Conservation (phyloP, 352 stramenopile genomes). For the Thraustochytrium striatum region DNA sequence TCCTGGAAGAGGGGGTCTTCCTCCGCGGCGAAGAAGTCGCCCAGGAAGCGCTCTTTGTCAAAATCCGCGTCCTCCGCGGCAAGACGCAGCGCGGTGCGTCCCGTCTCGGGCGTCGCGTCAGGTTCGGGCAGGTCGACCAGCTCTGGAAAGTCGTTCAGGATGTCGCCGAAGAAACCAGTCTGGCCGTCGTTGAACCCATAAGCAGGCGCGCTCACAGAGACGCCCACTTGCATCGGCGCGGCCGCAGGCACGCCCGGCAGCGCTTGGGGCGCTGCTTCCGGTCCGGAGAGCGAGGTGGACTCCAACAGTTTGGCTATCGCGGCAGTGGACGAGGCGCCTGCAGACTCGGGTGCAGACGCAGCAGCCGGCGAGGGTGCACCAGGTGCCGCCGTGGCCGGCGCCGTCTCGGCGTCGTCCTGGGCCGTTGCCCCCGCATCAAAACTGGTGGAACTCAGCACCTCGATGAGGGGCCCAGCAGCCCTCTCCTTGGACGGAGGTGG, state of each 20-base stretch:
- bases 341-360: too few species aligned
- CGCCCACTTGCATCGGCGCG: too few species aligned
- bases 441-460: conserved; percentile 66
- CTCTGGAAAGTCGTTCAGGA: conserved; percentile 81
- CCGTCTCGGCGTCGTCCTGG: conserved; percentile 43
- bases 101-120: conserved; percentile 67
- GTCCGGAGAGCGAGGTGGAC: too few species aligned
- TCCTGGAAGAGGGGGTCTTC: conserved; percentile 88
- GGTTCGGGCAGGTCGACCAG: conserved; percentile 85
- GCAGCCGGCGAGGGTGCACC: too few species aligned
- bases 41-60: conserved; percentile 88
- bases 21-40: conserved; percentile 78
- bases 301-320: too few species aligned
- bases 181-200: conserved; percentile 93
- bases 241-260: too few species aligned
- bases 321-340: too few species aligned
- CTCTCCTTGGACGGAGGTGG: conserved; percentile 31
- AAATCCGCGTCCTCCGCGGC: conserved; percentile 85
- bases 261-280: too few species aligned
- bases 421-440: not conserved
- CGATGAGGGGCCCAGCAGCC: conserved; percentile 62
- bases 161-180: conserved; percentile 78
- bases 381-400: too few species aligned
- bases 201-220: conserved; percentile 47
- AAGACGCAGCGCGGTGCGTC: conserved; percentile 69